A percentile compares a stretch with the other conserved stretches of the same genome.
Conservation (phyloP, 225 moss, liverwort and hornwort genomes). For the Anthoceros angustus region DNA sequence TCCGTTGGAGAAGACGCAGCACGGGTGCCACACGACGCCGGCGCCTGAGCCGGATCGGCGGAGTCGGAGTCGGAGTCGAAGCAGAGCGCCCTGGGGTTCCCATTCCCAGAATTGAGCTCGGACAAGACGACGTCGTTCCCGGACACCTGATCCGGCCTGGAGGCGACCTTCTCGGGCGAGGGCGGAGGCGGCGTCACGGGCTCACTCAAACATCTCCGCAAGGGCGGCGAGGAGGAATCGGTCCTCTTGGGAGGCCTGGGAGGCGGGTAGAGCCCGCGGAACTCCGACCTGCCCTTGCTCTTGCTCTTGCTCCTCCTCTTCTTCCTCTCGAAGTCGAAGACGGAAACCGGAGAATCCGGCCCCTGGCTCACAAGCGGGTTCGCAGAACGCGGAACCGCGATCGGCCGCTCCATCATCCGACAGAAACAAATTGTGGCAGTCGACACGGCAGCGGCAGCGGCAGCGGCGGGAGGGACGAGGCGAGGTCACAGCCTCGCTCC, state of each 20-base stretch:
- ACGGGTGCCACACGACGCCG: not conserved
- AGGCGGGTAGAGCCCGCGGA: not conserved
- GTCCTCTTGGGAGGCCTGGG: not conserved
- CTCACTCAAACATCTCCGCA: not conserved
- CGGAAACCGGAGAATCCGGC: not conserved
- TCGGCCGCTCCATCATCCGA: not conserved
- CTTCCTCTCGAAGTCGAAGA: slow-evolving; percentile 3
- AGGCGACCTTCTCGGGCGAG: not conserved
- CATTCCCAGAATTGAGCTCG: not conserved
- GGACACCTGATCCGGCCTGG: not conserved
- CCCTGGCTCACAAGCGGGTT: not conserved
- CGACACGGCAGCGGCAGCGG: not conserved
- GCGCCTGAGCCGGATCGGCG: not conserved
- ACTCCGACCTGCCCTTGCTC: not conserved
- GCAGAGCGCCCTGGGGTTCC: not conserved
- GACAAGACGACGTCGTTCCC: not conserved
- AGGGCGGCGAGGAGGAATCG: not conserved
- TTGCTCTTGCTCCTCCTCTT: slow-evolving; percentile 2
- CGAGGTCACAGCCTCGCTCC: not conserved
- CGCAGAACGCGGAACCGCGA: not conserved
- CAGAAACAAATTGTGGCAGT: not conserved
- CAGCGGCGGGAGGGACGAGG: not conserved
- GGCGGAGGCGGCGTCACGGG: not conserved
- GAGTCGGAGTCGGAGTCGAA: slow-evolving; percentile 1
- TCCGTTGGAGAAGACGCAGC: not conserved